phyloP scores from a whole-genome alignment of 1,284 basidiomycete species.

The Leccinum griseonigrum region DNA sequence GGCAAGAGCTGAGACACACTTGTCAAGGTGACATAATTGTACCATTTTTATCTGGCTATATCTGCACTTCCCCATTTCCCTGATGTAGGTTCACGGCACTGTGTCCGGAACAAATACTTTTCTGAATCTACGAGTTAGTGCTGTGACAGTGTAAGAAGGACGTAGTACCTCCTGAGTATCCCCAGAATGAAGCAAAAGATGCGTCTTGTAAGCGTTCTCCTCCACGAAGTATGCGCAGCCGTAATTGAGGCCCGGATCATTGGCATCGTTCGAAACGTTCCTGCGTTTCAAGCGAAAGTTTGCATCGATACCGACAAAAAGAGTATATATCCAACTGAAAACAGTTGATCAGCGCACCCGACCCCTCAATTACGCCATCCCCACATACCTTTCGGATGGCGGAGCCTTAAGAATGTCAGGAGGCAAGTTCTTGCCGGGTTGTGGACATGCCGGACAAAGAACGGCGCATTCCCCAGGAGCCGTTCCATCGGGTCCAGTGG shows the following conservation, averaged over 20 bases:
- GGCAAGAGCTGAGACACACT: too few relatives aligned
- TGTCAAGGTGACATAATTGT: too few relatives aligned
- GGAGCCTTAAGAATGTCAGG: too few relatives aligned
- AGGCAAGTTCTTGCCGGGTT: too few relatives aligned
- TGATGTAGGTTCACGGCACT: not conserved
- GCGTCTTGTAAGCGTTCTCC: not conserved
- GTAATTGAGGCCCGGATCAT: not conserved
- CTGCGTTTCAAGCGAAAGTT: not conserved
- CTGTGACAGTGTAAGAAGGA: not conserved
- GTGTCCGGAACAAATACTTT: not conserved
- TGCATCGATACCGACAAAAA: not conserved
- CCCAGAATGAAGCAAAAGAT: not conserved
- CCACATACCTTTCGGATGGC: not conserved
- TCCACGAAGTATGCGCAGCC: not conserved
- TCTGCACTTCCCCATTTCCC: too few relatives aligned
- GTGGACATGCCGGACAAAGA: too few relatives aligned
- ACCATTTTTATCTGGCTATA: too few relatives aligned
- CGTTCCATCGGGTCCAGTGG: too few relatives aligned
- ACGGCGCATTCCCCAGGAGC: too few relatives aligned
- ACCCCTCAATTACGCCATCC: not conserved
- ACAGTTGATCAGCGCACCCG: too few relatives aligned
- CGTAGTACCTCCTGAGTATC: not conserved
- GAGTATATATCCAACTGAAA: too few relatives aligned
- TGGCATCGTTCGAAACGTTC: not conserved
- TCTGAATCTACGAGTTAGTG: not conserved